phyloP scores from a whole-genome alignment of 2,329 filamentous ascomycete species.

The Cercospora nicotianae region DNA sequence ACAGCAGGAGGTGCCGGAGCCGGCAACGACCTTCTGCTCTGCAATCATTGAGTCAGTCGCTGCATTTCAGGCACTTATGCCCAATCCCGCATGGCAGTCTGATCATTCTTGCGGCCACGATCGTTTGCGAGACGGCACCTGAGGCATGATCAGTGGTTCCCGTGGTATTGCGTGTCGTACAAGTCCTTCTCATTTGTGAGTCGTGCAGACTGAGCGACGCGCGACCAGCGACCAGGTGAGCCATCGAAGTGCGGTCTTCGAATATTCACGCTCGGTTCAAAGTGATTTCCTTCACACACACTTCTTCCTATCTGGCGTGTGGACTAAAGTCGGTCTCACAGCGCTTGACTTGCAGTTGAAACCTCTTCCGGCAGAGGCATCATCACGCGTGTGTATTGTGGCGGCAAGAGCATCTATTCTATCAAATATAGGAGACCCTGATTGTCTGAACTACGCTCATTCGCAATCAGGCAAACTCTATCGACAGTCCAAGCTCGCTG shows the following conservation, averaged over 20 bases:
- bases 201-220: not conserved
- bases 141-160: not conserved
- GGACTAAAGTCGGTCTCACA: not conserved
- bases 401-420: not conserved
- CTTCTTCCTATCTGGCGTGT: not conserved
- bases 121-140: not conserved
- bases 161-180: not conserved
- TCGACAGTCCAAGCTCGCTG: not conserved
- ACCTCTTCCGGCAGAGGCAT: not conserved
- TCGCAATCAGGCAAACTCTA: slow-evolving; percentile 1
- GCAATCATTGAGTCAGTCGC: not conserved
- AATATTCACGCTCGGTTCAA: not conserved
- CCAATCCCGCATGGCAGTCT: not conserved
- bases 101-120: not conserved
- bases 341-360: not conserved
- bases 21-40: not conserved
- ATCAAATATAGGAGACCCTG: not conserved
- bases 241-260: not conserved
- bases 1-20: not conserved
- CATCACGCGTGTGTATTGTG: not conserved
- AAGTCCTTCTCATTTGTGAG: not conserved
- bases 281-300: not conserved
- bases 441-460: not conserved
- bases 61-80: not conserved
- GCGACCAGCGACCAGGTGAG: not conserved